Evolutionary conservation across 116 monocot genomes (phyloP).

Genomic region (Posidonia oceanica): DNA sequence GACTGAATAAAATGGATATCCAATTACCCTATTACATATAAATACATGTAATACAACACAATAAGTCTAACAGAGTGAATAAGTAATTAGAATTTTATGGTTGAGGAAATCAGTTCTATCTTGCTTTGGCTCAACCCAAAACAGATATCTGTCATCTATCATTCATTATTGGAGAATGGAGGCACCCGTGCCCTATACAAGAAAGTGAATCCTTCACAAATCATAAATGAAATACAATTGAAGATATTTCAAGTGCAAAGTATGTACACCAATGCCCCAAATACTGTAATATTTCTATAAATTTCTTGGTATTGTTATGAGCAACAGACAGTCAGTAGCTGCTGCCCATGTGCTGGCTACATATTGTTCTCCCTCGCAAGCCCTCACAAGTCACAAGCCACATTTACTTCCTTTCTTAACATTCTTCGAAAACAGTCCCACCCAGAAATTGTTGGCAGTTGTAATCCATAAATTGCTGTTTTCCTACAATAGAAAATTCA

Average conservation of each 20-base stretch:
- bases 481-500: constrained; percentile 10
- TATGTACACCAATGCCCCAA: not conserved
- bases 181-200: too few relatives aligned
- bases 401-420: not conserved
- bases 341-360: not conserved
- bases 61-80: too few relatives aligned
- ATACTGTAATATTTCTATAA: not conserved
- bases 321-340: not conserved
- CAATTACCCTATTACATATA: too few relatives aligned
- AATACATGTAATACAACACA: too few relatives aligned
- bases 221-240: not conserved
- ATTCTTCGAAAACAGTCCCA: not conserved
- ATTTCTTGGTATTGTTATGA: not conserved
- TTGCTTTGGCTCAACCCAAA: too few relatives aligned
- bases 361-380: too few relatives aligned
- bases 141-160: too few relatives aligned
- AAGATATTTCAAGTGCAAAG: not conserved
- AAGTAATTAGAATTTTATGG: too few relatives aligned
- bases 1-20: too few relatives aligned
- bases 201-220: not conserved
- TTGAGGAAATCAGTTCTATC: too few relatives aligned
- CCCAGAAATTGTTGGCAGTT: constrained; percentile 8
- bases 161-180: too few relatives aligned
- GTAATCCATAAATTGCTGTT: constrained; percentile 6
- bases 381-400: not conserved